Evolutionary conservation across 257 asterid species (phyloP).

Genomic region (Solanum rostratum): DNA sequence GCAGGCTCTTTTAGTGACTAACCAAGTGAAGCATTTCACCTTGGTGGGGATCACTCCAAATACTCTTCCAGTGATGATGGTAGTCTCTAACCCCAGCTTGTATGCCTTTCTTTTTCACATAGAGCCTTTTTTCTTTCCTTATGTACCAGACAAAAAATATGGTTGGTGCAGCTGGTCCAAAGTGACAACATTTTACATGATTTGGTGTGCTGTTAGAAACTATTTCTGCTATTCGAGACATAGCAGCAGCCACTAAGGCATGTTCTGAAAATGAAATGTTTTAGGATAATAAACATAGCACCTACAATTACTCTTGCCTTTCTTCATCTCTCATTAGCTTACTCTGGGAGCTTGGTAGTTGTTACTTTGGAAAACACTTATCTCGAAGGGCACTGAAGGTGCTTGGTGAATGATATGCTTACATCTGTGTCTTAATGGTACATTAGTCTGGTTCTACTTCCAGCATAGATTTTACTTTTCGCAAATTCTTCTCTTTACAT

Average conservation of each 20-base stretch:
- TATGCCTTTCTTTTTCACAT: no score
- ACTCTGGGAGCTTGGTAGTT: neutral
- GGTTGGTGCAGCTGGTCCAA: neutral
- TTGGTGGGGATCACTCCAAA: no score
- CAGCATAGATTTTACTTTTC: neutral
- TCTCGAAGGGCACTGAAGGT: neutral
- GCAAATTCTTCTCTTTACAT: neutral
- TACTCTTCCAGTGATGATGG: no score
- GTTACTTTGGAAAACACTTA: neutral
- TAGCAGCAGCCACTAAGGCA: neutral
- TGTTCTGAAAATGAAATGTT: neutral
- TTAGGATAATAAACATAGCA: neutral
- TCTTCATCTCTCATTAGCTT: neutral
- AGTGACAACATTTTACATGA: neutral
- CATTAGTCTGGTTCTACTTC: neutral
- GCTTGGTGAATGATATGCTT: neutral
- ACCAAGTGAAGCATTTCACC: no score
- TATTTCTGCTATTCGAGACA: neutral
- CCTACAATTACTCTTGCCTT: neutral
- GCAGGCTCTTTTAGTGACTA: no score
- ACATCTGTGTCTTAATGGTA: neutral
- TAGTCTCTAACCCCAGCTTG: no score
- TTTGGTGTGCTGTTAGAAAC: neutral
- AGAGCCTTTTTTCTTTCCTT: neutral
- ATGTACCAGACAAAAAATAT: neutral